A percentile compares a stretch with the other conserved stretches of the same genome.
Evolutionary conservation across 306 rosid species (phyloP).

Genomic region (Fragaria vesca): DNA sequence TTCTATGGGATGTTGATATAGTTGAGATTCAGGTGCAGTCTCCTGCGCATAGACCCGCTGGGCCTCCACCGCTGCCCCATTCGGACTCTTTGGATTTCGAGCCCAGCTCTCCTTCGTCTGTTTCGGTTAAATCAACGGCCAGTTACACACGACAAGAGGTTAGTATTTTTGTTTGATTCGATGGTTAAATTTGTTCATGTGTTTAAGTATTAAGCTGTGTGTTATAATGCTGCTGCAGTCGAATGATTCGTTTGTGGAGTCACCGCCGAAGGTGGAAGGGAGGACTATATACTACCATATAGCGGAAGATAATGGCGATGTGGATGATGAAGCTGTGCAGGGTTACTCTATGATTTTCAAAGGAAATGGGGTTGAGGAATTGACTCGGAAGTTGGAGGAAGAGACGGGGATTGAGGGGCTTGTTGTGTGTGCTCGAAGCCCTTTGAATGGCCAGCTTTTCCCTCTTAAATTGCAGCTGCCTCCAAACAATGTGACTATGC

Average conservation of each 20-base stretch:
- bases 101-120: slow-evolving; percentile 35
- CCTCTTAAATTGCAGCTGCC: slow-evolving; percentile 97
- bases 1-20: slow-evolving; percentile 74
- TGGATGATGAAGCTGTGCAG: slow-evolving; percentile 49
- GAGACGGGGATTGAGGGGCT: slow-evolving; percentile 73
- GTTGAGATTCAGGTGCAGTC: slow-evolving; percentile 57
- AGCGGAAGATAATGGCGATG: slow-evolving; percentile 78
- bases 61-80: slow-evolving; percentile 43
- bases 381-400: slow-evolving; percentile 71
- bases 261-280: slow-evolving; percentile 63
- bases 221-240: slow-evolving; percentile 43
- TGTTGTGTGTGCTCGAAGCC: slow-evolving; percentile 70
- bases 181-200: background rate
- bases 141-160: slow-evolving; percentile 59
- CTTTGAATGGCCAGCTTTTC: slow-evolving; percentile 66
- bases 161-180: background rate
- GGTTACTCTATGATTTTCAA: slow-evolving; percentile 59
- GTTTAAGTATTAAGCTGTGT: background rate
- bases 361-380: slow-evolving; percentile 76
- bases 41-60: slow-evolving; percentile 26
- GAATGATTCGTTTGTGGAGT: slow-evolving; percentile 35
- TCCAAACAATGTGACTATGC: slow-evolving; percentile 80
- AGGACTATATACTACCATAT: slow-evolving; percentile 77
- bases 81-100: slow-evolving; percentile 64
- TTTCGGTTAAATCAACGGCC: slow-evolving; percentile 39